Percentiles rank a stretch among this genome's conserved stretches.
Evolutionary conservation across 129 eudicot genomes (phyloP).

Genomic region (Smallanthus sonchifolius): DNA sequence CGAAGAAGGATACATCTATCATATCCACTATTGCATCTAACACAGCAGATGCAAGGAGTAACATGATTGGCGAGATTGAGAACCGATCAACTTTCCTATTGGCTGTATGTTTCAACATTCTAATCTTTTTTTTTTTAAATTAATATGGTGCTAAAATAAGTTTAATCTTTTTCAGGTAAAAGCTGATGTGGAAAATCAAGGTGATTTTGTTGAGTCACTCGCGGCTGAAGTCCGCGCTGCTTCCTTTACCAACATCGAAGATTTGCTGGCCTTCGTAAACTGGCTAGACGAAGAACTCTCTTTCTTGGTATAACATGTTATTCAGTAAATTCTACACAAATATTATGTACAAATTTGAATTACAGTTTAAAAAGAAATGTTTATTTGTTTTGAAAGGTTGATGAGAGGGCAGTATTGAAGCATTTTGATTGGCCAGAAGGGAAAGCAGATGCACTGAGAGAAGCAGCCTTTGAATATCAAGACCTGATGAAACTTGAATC

Average conservation of each 20-base stretch:
- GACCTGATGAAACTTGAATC: slow-evolving; percentile 81
- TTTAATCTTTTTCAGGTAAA: slow-evolving; percentile 55
- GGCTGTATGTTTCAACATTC: slow-evolving; percentile 54
- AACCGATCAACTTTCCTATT: slow-evolving; percentile 94
- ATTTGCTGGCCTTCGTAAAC: slow-evolving; percentile 81
- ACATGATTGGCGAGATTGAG: slow-evolving; percentile 98
- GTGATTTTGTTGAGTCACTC: slow-evolving; percentile 93
- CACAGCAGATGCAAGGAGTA: slow-evolving; percentile 79
- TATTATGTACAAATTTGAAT: neutral
- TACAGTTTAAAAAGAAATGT: neutral
- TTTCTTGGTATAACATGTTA: slow-evolving; percentile 57
- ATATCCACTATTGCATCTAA: slow-evolving; percentile 50
- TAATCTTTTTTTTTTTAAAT: neutral
- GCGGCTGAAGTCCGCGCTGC: slow-evolving; percentile 95
- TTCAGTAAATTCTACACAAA: neutral
- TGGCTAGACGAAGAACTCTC: slow-evolving; percentile 99
- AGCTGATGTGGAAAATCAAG: slow-evolving; percentile 99
- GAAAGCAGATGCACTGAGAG: slow-evolving; percentile 95
- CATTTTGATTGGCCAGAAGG: slow-evolving; percentile 99
- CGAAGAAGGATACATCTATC: slow-evolving; percentile 75
- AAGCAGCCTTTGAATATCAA: slow-evolving; percentile 94
- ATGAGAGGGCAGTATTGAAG: slow-evolving; percentile 93
- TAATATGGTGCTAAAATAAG: neutral
- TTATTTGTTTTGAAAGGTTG: slow-evolving; percentile 45
- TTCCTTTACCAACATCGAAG: slow-evolving; percentile 64